Conservation (phyloP, 192 early-diverging fungal genomes). For the Podila epicladia region DNA sequence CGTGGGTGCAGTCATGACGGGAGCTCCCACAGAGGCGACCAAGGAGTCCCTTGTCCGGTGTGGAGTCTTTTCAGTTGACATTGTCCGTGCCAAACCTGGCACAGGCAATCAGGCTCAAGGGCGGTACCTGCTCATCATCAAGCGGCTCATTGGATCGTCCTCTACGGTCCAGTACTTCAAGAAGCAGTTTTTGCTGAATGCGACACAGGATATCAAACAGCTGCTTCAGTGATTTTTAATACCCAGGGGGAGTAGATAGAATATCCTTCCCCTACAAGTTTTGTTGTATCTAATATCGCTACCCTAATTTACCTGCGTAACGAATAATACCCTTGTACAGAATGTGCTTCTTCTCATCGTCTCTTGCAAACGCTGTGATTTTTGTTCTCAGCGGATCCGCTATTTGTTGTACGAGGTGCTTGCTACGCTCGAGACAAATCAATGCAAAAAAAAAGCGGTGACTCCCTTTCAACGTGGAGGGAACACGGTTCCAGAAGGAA, state of each 20-base stretch:
- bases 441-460: too few relatives aligned
- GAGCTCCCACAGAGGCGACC: neutral
- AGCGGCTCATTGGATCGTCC: constrained; percentile 39
- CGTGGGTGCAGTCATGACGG: constrained; percentile 29
- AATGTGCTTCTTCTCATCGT: too few relatives aligned
- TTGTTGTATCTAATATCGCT: neutral
- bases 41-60: neutral
- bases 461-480: too few relatives aligned
- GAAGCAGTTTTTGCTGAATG: constrained; percentile 18
- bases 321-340: too few relatives aligned
- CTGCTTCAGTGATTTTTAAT: neutral
- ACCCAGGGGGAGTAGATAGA: too few relatives aligned
- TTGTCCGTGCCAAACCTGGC: constrained; percentile 15
- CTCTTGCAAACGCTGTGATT: too few relatives aligned
- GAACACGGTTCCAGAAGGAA: too few relatives aligned
- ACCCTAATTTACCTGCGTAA: too few relatives aligned
- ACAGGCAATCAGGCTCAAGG: neutral
- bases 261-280: too few relatives aligned
- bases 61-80: constrained; percentile 47
- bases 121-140: constrained; percentile 22
- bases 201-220: constrained; percentile 2
- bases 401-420: too few relatives aligned
- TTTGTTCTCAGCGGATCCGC: too few relatives aligned
- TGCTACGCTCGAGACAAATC: too few relatives aligned
- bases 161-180: constrained; percentile 36